Evolutionary conservation across 1,284 basidiomycete species (phyloP).

Genomic region (Cryptococcus neoformans): DNA sequence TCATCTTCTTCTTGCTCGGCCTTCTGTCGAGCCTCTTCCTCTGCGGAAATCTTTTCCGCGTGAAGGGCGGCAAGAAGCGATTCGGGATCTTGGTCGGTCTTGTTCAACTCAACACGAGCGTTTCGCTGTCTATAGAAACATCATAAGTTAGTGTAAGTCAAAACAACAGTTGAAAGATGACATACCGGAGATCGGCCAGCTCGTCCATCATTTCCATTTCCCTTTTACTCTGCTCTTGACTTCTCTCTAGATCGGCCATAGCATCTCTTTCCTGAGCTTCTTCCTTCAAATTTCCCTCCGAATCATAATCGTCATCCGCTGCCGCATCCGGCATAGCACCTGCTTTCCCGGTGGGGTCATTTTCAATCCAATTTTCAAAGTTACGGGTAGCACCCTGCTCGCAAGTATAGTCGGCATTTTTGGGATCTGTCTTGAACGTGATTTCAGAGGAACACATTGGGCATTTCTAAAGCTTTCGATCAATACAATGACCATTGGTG

Average conservation of each 20-base stretch:
- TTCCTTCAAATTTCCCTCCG: constrained; percentile 59
- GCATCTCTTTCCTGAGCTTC: constrained; percentile 62
- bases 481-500: not conserved
- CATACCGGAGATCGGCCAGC: constrained; percentile 77
- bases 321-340: constrained; percentile 44
- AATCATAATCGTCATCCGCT: constrained; percentile 55
- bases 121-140: constrained; percentile 57
- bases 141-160: constrained; percentile 5
- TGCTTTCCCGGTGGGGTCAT: constrained; percentile 31
- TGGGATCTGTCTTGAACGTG: constrained; percentile 99
- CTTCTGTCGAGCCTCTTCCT: constrained; percentile 53
- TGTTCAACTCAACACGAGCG: constrained; percentile 80
- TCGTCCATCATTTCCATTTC: constrained; percentile 99
- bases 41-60: constrained; percentile 50
- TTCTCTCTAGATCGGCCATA: constrained; percentile 93
- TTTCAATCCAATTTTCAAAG: constrained; percentile 62
- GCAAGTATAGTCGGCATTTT: constrained; percentile 89
- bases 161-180: not conserved
- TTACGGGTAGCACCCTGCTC: constrained; percentile 93
- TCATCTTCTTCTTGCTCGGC: constrained; percentile 88
- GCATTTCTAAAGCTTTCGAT: constrained; percentile 52
- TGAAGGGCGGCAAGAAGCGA: constrained; percentile 39
- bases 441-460: constrained; percentile 95
- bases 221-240: constrained; percentile 84
- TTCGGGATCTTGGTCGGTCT: constrained; percentile 51